phyloP scores from a whole-genome alignment of 805 yeast species.

The Saitoella complicata region DNA sequence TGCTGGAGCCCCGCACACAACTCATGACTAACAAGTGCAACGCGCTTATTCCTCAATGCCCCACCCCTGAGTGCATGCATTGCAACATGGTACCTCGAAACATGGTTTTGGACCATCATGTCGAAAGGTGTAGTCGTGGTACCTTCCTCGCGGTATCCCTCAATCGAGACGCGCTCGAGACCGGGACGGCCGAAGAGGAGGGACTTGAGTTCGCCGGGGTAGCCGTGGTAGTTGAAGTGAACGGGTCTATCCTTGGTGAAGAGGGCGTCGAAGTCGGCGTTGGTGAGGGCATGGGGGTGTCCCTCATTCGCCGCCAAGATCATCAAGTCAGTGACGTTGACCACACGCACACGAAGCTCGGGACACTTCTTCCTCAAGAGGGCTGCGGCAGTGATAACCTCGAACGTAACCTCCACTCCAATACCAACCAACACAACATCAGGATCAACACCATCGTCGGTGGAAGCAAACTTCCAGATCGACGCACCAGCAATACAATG shows the following conservation, averaged over 20 bases:
- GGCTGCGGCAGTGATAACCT: slow-evolving; percentile 13
- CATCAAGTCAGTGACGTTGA: slow-evolving; percentile 14
- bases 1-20: slow-evolving; percentile 8
- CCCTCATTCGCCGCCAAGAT: slow-evolving; percentile 7
- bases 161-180: slow-evolving; percentile 8
- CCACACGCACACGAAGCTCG: slow-evolving; percentile 11
- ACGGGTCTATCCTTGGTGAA: slow-evolving; percentile 13
- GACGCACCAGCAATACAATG: slow-evolving; percentile 14
- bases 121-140: slow-evolving; percentile 13
- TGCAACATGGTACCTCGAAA: slow-evolving; percentile 12
- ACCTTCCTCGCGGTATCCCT: slow-evolving; percentile 14
- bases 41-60: slow-evolving; percentile 7
- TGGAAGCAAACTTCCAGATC: slow-evolving; percentile 13
- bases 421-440: slow-evolving; percentile 14
- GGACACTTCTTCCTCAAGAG: slow-evolving; percentile 10
- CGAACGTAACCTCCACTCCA: slow-evolving; percentile 14
- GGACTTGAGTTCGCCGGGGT: slow-evolving; percentile 12
- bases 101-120: slow-evolving; percentile 12
- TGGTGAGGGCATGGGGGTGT: slow-evolving; percentile 12
- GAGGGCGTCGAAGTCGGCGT: slow-evolving; percentile 7
- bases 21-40: slow-evolving; percentile 7
- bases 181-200: slow-evolving; percentile 11
- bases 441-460: slow-evolving; percentile 12
- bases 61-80: slow-evolving; percentile 9
- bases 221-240: slow-evolving; percentile 14